These are phyloP conservation scores for Euryodendron excelsum DNA, from an alignment of 148 eudicot species.

Conservation along the genomic window DNA sequence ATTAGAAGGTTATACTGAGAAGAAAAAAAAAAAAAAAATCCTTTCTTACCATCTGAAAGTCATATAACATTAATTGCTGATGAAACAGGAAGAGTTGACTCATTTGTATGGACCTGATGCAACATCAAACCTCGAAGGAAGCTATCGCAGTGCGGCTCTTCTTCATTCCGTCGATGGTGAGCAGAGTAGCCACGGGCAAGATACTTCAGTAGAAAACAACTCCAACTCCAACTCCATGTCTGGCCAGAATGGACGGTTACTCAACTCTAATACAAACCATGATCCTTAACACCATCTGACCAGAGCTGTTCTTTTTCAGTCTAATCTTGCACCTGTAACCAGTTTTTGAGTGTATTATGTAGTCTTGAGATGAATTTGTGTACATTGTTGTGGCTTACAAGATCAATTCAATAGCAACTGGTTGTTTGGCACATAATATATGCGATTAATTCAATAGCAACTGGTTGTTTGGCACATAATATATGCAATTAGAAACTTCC, in stretches of 20 bases:
- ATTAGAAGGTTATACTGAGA: no score
- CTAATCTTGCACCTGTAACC: background rate
- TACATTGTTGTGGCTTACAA: background rate
- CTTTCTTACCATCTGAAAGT: no score
- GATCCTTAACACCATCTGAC: background rate
- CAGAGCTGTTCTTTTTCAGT: background rate
- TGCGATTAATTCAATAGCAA: background rate
- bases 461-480: no score
- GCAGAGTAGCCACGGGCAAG: background rate
- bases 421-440: no score
- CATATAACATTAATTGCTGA: background rate
- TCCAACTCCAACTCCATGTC: background rate
- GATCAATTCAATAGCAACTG: background rate
- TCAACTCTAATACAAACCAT: background rate
- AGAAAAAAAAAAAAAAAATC: no score
- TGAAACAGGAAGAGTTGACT: conserved; percentile 9
- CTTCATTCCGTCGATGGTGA: background rate
- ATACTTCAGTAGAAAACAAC: background rate
- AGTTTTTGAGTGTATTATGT: background rate
- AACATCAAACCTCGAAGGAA: background rate
- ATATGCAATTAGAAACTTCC: no score
- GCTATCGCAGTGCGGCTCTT: background rate
- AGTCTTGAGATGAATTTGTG: background rate
- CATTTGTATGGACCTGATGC: background rate
- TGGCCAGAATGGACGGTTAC: conserved; percentile 3